phyloP scores from a whole-genome alignment of 1,284 basidiomycete genomes.

The Trametes polyzona region DNA sequence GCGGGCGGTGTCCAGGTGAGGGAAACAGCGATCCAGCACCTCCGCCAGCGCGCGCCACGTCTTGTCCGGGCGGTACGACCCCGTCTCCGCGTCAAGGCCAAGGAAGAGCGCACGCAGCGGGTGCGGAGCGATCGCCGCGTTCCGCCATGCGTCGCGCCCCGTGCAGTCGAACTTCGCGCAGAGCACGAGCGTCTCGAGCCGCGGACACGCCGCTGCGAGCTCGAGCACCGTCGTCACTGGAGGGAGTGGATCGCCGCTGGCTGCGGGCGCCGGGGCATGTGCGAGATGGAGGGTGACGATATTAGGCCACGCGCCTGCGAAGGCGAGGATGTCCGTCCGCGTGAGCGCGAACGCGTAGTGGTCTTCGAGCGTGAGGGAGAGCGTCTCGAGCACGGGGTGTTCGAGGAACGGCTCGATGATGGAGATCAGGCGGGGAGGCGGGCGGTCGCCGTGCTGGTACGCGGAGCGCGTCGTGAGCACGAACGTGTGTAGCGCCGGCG shows the following conservation, averaged over 20 bases:
- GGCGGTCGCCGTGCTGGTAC: slow-evolving; percentile 1
- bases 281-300: slow-evolving; percentile 1
- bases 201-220: neutral
- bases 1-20: neutral
- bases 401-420: slow-evolving; percentile 2
- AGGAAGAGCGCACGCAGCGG: slow-evolving; percentile 4
- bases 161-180: slow-evolving; percentile 10
- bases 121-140: neutral
- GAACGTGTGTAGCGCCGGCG: slow-evolving; percentile 1
- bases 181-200: slow-evolving; percentile 4
- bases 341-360: slow-evolving; percentile 9
- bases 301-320: slow-evolving; percentile 1
- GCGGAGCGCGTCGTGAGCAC: slow-evolving; percentile 4
- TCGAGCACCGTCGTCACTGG: slow-evolving; percentile 1
- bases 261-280: neutral
- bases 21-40: neutral
- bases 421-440: slow-evolving; percentile 1
- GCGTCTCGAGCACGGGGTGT: neutral
- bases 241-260: neutral
- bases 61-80: slow-evolving; percentile 8
- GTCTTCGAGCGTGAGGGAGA: slow-evolving; percentile 1
- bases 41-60: slow-evolving; percentile 12
- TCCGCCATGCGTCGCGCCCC: neutral
- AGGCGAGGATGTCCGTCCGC: slow-evolving; percentile 3
- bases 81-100: slow-evolving; percentile 2